phyloP scores from a whole-genome alignment of 345 rosid genomes.

The Cardiospermum halicacabum region DNA sequence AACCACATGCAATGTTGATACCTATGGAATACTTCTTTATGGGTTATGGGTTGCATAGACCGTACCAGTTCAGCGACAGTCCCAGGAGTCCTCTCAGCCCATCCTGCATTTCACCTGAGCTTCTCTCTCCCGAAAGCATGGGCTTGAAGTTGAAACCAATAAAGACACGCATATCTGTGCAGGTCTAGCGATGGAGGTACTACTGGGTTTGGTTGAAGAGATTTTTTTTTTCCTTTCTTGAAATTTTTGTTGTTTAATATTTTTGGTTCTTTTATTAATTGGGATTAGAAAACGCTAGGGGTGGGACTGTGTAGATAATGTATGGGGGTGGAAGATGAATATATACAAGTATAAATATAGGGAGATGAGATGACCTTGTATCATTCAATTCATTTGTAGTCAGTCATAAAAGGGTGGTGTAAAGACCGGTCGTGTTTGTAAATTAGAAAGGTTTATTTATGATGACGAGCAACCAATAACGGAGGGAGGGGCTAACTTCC shows the following conservation, averaged over 20 bases:
- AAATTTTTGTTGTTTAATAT: slow-evolving; percentile 6
- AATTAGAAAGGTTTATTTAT: slow-evolving; percentile 23
- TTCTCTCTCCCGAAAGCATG: slow-evolving; percentile 98
- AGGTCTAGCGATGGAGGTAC: slow-evolving; percentile 6
- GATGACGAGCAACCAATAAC: slow-evolving; percentile 23
- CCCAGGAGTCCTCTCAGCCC: slow-evolving; percentile 93
- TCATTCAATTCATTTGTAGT: slow-evolving; percentile 55
- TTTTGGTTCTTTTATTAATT: slow-evolving; percentile 2
- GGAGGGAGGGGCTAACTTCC: not conserved
- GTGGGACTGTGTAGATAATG: slow-evolving; percentile 35
- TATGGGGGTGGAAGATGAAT: slow-evolving; percentile 7
- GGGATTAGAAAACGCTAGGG: slow-evolving; percentile 19
- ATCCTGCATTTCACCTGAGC: slow-evolving; percentile 87
- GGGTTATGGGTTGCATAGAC: slow-evolving; percentile 84
- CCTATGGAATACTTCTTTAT: slow-evolving; percentile 94
- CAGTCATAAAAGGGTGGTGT: slow-evolving; percentile 26
- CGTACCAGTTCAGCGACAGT: slow-evolving; percentile 57
- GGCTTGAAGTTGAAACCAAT: slow-evolving; percentile 97
- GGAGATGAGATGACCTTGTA: not conserved
- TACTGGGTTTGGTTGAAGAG: not conserved
- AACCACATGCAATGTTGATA: slow-evolving; percentile 93
- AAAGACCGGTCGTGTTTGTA: slow-evolving; percentile 24
- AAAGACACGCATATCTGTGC: slow-evolving; percentile 55
- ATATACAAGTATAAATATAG: slow-evolving; percentile 8
- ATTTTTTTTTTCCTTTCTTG: not conserved